phyloP scores from a whole-genome alignment of 2,329 filamentous ascomycete genomes.

The Gnomoniopsis smithogilvyi region DNA sequence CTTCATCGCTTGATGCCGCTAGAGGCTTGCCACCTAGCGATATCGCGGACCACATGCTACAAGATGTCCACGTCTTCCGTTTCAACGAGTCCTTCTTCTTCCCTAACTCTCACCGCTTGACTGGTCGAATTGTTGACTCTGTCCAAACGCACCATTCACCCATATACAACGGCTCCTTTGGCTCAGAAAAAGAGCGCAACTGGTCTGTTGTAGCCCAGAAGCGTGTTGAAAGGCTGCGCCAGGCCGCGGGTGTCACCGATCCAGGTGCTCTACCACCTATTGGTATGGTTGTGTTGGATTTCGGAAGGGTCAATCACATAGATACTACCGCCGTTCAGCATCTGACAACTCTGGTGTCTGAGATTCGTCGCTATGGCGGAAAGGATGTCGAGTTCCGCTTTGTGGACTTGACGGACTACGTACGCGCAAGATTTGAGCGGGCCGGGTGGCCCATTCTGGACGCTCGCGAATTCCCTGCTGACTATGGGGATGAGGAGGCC shows the following conservation, averaged over 20 bases:
- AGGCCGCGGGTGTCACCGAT: constrained; percentile 31
- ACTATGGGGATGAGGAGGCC: background rate
- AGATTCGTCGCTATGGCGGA: constrained; percentile 48
- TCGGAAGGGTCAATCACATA: constrained; percentile 47
- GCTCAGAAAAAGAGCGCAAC: constrained; percentile 36
- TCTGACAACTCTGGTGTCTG: constrained; percentile 43
- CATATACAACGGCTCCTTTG: constrained; percentile 32
- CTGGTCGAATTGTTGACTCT: constrained; percentile 45
- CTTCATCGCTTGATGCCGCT: constrained; percentile 23
- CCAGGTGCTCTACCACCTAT: constrained; percentile 35
- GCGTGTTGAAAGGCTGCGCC: constrained; percentile 43
- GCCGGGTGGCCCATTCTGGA: constrained; percentile 34
- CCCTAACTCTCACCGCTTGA: constrained; percentile 55
- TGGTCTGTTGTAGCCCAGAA: constrained; percentile 53
- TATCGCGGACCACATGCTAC: constrained; percentile 22
- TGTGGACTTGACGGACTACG: constrained; percentile 42
- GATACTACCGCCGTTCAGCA: constrained; percentile 51
- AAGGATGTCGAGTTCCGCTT: constrained; percentile 43
- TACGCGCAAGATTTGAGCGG: constrained; percentile 35
- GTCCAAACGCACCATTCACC: constrained; percentile 44
- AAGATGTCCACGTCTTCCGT: constrained; percentile 52
- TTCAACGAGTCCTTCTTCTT: constrained; percentile 59
- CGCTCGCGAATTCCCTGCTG: constrained; percentile 3
- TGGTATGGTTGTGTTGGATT: constrained; percentile 48
- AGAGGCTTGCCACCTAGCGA: constrained; percentile 28